Percentiles rank a stretch among this genome's conserved stretches.
Evolutionary conservation across 805 yeast species (phyloP).

Genomic region (Wickerhamomyces strasburgensis): DNA sequence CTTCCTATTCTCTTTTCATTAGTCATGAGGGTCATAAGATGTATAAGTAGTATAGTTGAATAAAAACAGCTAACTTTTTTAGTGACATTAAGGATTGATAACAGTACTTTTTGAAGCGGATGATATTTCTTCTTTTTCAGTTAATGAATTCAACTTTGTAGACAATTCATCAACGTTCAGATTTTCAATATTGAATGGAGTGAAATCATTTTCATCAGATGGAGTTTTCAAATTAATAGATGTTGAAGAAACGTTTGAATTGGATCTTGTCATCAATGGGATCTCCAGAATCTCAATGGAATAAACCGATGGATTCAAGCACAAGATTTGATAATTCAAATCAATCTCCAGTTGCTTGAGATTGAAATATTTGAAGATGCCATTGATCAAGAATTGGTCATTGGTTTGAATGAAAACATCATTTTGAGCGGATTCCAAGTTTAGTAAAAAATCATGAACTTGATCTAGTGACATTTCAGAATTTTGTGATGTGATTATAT

Average conservation of each 20-base stretch:
- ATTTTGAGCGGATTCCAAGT: constrained; percentile 12
- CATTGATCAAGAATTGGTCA: constrained; percentile 19
- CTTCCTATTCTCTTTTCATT: too few species aligned
- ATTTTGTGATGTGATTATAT: background rate
- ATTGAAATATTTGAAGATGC: constrained; percentile 20
- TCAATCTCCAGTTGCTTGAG: constrained; percentile 9
- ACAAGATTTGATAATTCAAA: constrained; percentile 13
- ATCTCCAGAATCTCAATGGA: constrained; percentile 17
- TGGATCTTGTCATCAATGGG: constrained; percentile 22
- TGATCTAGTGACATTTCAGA: constrained; percentile 11
- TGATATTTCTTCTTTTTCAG: background rate
- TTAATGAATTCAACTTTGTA: constrained; percentile 15
- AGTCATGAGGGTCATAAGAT: too few species aligned
- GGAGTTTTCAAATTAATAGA: constrained; percentile 6
- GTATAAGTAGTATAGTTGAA: too few species aligned
- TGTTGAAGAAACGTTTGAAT: constrained; percentile 14
- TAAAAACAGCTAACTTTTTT: too few species aligned
- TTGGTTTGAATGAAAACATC: constrained; percentile 19
- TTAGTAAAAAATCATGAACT: constrained; percentile 21
- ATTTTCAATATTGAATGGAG: constrained; percentile 14
- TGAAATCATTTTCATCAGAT: constrained; percentile 11
- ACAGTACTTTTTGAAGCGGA: too few species aligned
- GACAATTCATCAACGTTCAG: constrained; percentile 19
- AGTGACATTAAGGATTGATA: too few species aligned
- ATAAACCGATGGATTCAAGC: constrained; percentile 21